Evolutionary conservation across 805 yeast genomes (phyloP), one percentile per base, ranked within the genome.

Genomic region (Zygoascus biomembranicola): DNA sequence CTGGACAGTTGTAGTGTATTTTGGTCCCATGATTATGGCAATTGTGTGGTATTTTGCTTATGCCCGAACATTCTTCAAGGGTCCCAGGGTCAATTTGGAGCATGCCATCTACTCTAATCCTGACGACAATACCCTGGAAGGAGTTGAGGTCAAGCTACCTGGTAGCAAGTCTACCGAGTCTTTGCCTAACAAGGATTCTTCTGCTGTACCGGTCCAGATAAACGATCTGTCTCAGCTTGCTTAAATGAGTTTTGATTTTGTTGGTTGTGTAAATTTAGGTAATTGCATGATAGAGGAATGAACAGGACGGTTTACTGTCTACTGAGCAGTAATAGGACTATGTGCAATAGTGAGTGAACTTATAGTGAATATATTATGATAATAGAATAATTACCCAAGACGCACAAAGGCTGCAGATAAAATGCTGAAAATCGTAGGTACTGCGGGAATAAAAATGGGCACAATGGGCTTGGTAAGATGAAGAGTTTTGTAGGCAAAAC

Each of bases 1-100:
- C 67, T 82, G 85, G 85, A 82, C 87, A 0, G 74, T 69, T 43
- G 74, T 80, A 18, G 85, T 82, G 8, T 81, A 74, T 66, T 80
- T 78, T 62, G 85, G 83, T 1, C 79, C 85, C 11, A 70, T 82
- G 78, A 55, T 78, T 19, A 50, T 80, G 20, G 76, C 78, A n/a
- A 60, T 73, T 26, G 53, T 72, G 2, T 82, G 82, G 79, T 82
- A 65, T 59, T 63, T 69, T 41, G 67, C 76, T 11, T 77, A 75
- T 56, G 87, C 85, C 19, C 79, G 72, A 61, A 81, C 76, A 58
- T 76, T 81, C 76, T 82, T 79, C 72, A 65, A 65, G 46, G 88
- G 87, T 26, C 87, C 87, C 37, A 77, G 72, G 66, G 73, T 79
- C 60, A 79, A 79, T 61, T 58, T 78, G 55, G 77, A 74, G 54